phyloP scores from a whole-genome alignment of 176 grass and related monocot species.

The Zea mays region DNA sequence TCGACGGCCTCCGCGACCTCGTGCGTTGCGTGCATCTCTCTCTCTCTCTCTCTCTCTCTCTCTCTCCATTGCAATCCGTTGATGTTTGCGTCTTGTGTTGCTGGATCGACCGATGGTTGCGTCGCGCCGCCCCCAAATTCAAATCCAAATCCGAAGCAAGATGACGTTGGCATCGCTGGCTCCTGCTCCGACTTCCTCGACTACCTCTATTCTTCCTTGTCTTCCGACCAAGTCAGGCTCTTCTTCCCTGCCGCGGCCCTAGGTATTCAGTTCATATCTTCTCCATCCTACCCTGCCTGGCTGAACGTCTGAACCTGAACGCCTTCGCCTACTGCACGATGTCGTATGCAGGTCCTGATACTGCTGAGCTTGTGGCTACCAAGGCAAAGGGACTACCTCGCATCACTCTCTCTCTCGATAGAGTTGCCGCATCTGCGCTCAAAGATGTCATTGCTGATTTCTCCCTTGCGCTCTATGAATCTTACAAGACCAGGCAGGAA shows the following conservation, averaged over 20 bases:
- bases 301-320: background rate
- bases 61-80: background rate
- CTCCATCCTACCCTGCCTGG: background rate
- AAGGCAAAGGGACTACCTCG: slow-evolving; percentile 92
- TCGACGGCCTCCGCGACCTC: slow-evolving; percentile 68
- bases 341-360: slow-evolving; percentile 38
- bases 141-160: slow-evolving; percentile 52
- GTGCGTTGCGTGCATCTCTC: slow-evolving; percentile 40
- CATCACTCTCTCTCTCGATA: slow-evolving; percentile 62
- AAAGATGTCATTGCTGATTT: slow-evolving; percentile 64
- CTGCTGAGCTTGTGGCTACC: slow-evolving; percentile 55
- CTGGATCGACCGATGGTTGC: background rate
- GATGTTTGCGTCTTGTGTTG: slow-evolving; percentile 8
- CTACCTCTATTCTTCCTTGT: slow-evolving; percentile 69
- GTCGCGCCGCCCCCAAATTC: background rate
- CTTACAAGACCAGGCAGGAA: slow-evolving; percentile 50
- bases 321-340: background rate
- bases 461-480: slow-evolving; percentile 55
- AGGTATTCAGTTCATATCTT: slow-evolving; percentile 7
- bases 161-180: slow-evolving; percentile 81
- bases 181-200: slow-evolving; percentile 81
- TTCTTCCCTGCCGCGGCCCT: slow-evolving; percentile 9
- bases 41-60: no score
- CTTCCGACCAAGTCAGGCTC: slow-evolving; percentile 63
- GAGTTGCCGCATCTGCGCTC: slow-evolving; percentile 33